Evolutionary conservation across 1,139 yeast species (phyloP), one percentile per base, ranked within the genome.

Genomic region (Pichia norvegensis): DNA sequence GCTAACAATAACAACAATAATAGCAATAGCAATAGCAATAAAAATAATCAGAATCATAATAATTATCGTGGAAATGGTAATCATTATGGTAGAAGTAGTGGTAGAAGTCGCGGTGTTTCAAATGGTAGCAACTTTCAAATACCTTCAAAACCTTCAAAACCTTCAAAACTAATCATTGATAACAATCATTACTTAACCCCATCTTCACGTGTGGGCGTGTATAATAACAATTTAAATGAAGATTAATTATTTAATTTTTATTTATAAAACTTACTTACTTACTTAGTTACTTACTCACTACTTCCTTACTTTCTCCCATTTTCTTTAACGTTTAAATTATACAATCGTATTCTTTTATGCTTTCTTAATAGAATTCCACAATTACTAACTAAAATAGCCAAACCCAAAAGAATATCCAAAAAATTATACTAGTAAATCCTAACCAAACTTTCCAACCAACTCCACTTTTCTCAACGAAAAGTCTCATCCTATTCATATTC

Each of bases 391-490:
- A 77, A 51, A 70, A 68, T 45, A 79, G 57, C 95, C 96, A 85
- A n/a, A 87, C 88, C 73, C 82, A 82, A 64, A 86, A 79, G 64
- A 88, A 90, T 60, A 84, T 69, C 50, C 85, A 54, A 43, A 75
- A 69, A 11, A 88, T 79, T 19, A 85, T 57, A 29, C 64, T 66
- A 62, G 86, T 82, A 50, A 88, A 79, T 14, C 70, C 61, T 36
- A 84, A 66, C 97, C 97, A 88, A 59, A 79, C 76, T 56, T 78
- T 76, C 79, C 94, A 79, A 49, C 85, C 73, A 40, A 87, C 81
- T 4, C 95, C 94, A 4, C 95, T 85, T 52, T 78, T 72, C 60
- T 82, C 79, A 47, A 95, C 90, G 90, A 88, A 85, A 11, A 75
- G 67, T 61, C 84, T 72, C 95, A 87, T 85, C 49, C 78, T 72